Conservation (phyloP, 257 asterid genomes). For the Petunia axillaris region DNA sequence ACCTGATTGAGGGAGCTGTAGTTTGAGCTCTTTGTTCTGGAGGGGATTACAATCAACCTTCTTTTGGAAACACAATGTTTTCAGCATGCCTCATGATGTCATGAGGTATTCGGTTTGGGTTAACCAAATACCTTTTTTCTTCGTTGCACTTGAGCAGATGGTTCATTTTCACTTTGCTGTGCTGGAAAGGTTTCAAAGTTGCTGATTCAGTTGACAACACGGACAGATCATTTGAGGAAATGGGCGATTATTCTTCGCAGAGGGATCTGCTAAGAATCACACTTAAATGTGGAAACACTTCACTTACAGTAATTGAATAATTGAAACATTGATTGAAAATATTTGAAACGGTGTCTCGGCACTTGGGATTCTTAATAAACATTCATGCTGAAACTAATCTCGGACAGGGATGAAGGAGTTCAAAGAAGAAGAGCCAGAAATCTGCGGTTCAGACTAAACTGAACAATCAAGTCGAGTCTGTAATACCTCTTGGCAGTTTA, state of each 20-base stretch:
- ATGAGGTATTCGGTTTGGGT: neutral
- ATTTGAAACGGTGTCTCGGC: neutral
- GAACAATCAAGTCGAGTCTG: neutral
- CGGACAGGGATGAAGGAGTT: neutral
- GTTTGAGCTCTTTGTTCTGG: neutral
- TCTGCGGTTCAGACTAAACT: neutral
- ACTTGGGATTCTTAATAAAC: neutral
- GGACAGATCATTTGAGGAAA: neutral
- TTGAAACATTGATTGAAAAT: neutral
- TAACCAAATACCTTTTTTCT: neutral
- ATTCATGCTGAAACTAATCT: neutral
- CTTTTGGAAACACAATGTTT: neutral
- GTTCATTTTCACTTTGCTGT: neutral
- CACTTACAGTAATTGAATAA: neutral
- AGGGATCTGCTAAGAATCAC: slow-evolving; percentile 3
- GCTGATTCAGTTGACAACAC: slow-evolving; percentile 4
- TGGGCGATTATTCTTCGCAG: neutral
- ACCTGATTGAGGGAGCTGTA: neutral
- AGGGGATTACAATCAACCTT: neutral
- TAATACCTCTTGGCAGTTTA: neutral
- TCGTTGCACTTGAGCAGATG: neutral
- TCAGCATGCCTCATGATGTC: neutral
- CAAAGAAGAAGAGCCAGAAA: neutral
- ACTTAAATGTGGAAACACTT: neutral
- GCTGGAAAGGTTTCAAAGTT: neutral